These are phyloP conservation scores for Aureobasidium sp. DNA, from an alignment of 2,329 filamentous ascomycete species.

Conservation along the genomic window DNA sequence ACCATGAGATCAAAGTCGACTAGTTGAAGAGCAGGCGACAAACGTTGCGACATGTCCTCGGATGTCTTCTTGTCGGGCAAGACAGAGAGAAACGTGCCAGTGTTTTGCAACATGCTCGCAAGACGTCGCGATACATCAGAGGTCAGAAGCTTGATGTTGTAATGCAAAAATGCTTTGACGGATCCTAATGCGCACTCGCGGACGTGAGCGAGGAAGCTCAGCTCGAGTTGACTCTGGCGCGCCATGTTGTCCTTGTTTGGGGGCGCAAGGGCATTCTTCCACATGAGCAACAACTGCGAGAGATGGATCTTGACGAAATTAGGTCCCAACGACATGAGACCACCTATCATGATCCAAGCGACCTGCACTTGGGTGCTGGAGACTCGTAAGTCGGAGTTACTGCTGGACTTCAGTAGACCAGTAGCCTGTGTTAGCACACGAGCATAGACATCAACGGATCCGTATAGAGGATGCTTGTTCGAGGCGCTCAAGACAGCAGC, in stretches of 20 bases:
- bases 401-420: slow-evolving; percentile 81
- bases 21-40: slow-evolving; percentile 78
- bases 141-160: slow-evolving; percentile 83
- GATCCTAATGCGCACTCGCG: slow-evolving; percentile 89
- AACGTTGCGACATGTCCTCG: slow-evolving; percentile 75
- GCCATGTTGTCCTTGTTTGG: slow-evolving; percentile 85
- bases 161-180: slow-evolving; percentile 84
- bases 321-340: slow-evolving; percentile 89
- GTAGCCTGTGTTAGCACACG: slow-evolving; percentile 86
- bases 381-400: slow-evolving; percentile 79
- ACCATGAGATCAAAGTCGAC: slow-evolving; percentile 91
- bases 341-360: slow-evolving; percentile 93
- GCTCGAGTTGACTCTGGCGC: slow-evolving; percentile 74
- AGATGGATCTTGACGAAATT: slow-evolving; percentile 99
- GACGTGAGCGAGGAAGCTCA: slow-evolving; percentile 88
- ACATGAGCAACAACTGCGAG: slow-evolving; percentile 82
- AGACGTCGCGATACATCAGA: slow-evolving; percentile 90
- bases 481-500: slow-evolving; percentile 87
- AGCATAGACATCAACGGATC: slow-evolving; percentile 91
- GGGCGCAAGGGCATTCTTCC: slow-evolving; percentile 95
- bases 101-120: slow-evolving; percentile 90
- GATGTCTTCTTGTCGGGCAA: slow-evolving; percentile 74
- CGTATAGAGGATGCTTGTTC: slow-evolving; percentile 78
- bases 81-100: slow-evolving; percentile 77
- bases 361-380: slow-evolving; percentile 95